Evolutionary conservation across 2,329 filamentous ascomycete genomes (phyloP), one percentile per base, ranked within the genome.

Genomic region (Diaporthe australafricana): DNA sequence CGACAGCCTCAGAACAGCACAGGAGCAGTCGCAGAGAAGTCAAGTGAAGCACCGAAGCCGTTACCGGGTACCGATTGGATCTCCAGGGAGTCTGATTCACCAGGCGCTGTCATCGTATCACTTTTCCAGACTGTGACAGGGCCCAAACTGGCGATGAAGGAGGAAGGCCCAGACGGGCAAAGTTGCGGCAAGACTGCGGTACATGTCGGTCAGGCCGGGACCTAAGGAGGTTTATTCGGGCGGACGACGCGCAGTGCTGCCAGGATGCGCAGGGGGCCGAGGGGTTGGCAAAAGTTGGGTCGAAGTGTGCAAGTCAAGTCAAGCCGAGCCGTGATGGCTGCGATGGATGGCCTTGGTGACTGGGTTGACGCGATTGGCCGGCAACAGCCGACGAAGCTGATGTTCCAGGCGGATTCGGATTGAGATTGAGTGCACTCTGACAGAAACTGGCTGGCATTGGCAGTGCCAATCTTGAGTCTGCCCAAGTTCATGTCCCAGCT

Each of bases 61-160:
- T 65, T 70, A 69, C 66, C 70, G 56, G 66, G 56, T 55, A 52
- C 56, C 70, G 70, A 72, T 72, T 72, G 66, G 55, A 56, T 62
- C 63, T 38, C 56, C 70, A 62, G 48, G 55, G 68, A 48, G 69
- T 63, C 66, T 65, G 70, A 65, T 70, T 72, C 66, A 72, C 56
- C 70, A 72, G 65, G 60, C 67, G 56, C 66, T 57, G 30, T 57
- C 47, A 63, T 63, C 48, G 52, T 71, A 68, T 71, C 70, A 71
- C 62, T 63, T 60, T 50, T 57, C 48, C 70, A 70, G 55, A 55
- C 71, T 72, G 68, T 70, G 68, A 70, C 71, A 70, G 57, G 71
- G 62, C 68, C 71, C 68, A 62, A 66, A 72, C 68, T 70, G 71
- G 56, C 60, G 60, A 62, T 67, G 71, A 65, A 53, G 68, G 60